Evolutionary conservation across 208 protist genomes (phyloP), one percentile per base, ranked within the genome.

Genomic region (Wallacemonas rigidus): DNA sequence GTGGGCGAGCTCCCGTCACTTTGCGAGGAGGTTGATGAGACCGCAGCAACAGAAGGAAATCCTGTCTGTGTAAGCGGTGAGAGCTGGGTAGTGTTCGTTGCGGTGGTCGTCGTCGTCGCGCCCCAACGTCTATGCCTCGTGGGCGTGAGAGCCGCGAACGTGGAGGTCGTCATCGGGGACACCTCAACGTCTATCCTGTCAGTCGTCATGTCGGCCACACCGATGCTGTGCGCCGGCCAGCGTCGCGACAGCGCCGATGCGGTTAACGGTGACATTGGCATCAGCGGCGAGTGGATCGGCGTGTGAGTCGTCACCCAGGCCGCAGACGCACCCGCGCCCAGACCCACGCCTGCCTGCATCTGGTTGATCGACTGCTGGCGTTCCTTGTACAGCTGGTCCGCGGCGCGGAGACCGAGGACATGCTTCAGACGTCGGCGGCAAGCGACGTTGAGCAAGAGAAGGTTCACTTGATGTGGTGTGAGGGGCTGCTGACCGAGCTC

Each of bases 391-490:
- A 50, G 2, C 45, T 7, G 56, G 7, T 55, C 60, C 4, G 44
- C 8, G 48, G 47, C 63, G 69, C 40, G 58, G 26, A 44, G 41
- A 8, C 36, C 54, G 2, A 68, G 36, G 40, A 88, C 69, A 47
- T 80, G 72, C 12, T 79, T 51, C 35, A 87, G 51, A 11, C 87
- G 87, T 4, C 91, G 88, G 11, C 82, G 71, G 64, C 87, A 96
- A 35, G 80, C 64, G 8, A 96, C 57, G 57, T 76, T 79, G 12
- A 96, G 76, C 39, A 96, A 69, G 39, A 96, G 62, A 53, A 94
- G 68, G 17, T 96, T 84, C 35, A 86, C 81, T 56, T 93, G 82
- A 47, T 89, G 81, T 9, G 68, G 51, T 2, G 79, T 81, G 17
- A 85, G 65, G 8, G 72, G 62, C 2, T 62, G 43, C 17, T 61